Base-by-base conservation (phyloP, 495 filamentous ascomycete genomes). In the Penicillium salamii region DNA sequence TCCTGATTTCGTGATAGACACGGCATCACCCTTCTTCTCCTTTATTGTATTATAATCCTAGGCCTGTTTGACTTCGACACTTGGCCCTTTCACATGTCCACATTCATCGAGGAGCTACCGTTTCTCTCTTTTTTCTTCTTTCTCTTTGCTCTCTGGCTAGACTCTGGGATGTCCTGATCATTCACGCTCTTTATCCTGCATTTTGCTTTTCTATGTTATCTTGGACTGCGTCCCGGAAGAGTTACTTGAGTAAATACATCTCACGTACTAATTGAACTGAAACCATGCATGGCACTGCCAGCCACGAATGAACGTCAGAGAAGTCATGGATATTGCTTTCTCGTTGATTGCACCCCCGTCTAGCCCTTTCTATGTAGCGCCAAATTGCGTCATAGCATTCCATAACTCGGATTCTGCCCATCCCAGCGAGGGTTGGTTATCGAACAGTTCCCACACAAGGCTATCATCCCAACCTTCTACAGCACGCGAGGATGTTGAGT, bases 1-100 rank as follows among this genome's bases (percentile, higher is more conserved):
- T 82, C 31, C 66, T 82, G 59, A 73, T 81, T 59, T 78, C 77
- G 33, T 74, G 76, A 67, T 79, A 68, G 59, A 67, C 44, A 56
- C 38, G 49, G 58, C 46, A 33, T 40, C 39, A 32, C 17, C 50
- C 35, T 46, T 45, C 37, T 44, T 50, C 56, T 14, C 44, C 45
- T 48, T 41, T 68, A 66, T 50, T 73, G 69, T 73, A 73, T 66
- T 63, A 71, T 65, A 71, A 71, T 60, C 57, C 38, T 36, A 50
- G 52, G 48, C 52, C 35, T 28, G 44, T 42, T 21, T 50, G 46
- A 46, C 36, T 14, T 31, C 34, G 28, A 36, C 50, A 35, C 24
- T 37, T 35, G 50, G 54, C 42, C 42, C 24, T 50, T 45, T 28
- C 57, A 50, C 59, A 62, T 65, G 47, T 38, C 45, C 20, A 28